Evolutionary conservation across 2,329 filamentous ascomycete species (phyloP).

Genomic region (Fusarium sp.): DNA sequence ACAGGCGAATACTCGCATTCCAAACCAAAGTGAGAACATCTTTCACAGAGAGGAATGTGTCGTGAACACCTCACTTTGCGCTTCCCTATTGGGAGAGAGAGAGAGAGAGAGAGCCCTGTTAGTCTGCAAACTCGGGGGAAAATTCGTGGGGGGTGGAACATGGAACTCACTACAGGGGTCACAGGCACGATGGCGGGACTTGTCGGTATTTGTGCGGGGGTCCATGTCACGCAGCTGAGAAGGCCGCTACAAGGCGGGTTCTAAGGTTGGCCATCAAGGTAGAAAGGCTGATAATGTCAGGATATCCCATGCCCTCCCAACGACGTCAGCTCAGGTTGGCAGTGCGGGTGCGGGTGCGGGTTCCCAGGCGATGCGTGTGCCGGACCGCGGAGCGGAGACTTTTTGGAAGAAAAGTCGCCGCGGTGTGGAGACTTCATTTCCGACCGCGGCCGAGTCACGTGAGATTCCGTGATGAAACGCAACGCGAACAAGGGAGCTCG

Average conservation of each 20-base stretch:
- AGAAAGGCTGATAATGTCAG: slow-evolving; percentile 4
- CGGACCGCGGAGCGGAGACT: neutral
- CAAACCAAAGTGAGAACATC: slow-evolving; percentile 34
- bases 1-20: slow-evolving; percentile 29
- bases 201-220: slow-evolving; percentile 26
- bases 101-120: neutral
- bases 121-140: neutral
- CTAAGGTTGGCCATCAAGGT: slow-evolving; percentile 2
- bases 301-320: neutral
- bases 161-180: slow-evolving; percentile 28
- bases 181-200: slow-evolving; percentile 32
- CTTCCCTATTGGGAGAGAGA: slow-evolving; percentile 16
- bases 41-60: slow-evolving; percentile 28
- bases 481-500: neutral
- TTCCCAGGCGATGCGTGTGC: neutral
- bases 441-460: neutral
- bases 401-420: neutral
- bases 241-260: slow-evolving; percentile 1
- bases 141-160: neutral
- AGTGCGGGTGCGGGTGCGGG: neutral
- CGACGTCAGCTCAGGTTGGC: neutral
- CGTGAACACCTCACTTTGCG: slow-evolving; percentile 30
- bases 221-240: slow-evolving; percentile 21
- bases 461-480: neutral
- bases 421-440: neutral